Base-by-base conservation (phyloP, 148 eudicot species). In the Chenopodium suecicum region DNA sequence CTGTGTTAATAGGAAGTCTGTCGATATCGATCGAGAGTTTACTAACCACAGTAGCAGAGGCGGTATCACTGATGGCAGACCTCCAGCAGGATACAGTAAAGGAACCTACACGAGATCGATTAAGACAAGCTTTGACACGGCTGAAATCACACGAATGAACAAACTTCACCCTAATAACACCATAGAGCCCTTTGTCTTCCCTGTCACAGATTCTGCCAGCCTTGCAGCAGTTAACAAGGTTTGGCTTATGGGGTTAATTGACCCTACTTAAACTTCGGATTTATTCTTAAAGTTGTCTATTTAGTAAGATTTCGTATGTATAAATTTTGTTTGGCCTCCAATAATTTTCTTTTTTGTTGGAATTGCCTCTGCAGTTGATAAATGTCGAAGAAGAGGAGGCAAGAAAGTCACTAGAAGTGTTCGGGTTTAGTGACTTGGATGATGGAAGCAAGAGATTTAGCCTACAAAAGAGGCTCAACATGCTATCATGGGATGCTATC, bases 351-450 rank as follows among this genome's bases (percentile, higher is more conserved):
- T 56, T 56, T 17, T 13, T 56, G 62, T 56, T 56, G 62, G 22
- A 56, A 14, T 56, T 13, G 7, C 22, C 20, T 4, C 62, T 17
- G 62, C 62, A 56, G 62, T 56, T 56, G 17, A 13, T 56, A 56
- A 19, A 56, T 56, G 62, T 56, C 62, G 22, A 84, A 13, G 86
- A 83, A 0, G 79, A 79, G 3, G 85, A 79, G 13, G 54, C 66
- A 17, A 80, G 87, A 54, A 87, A 85, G 67, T 90, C 93, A 1
- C 22, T 85, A 17, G 92, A 88, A 19, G 91, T 88, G 58, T 87
- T 88, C 56, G 93, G 90, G 4, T 80, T 74, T 7, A 84, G 65
- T 32, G 71, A 79, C 0, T 20, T 74, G 48, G 83, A 82, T 14
- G 79, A 80, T 8, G 88, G 78, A 31, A 83, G 81, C 58, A 87